Base-by-base conservation (phyloP, 176 grass and related monocot species). In the Luzula sylvatica region DNA sequence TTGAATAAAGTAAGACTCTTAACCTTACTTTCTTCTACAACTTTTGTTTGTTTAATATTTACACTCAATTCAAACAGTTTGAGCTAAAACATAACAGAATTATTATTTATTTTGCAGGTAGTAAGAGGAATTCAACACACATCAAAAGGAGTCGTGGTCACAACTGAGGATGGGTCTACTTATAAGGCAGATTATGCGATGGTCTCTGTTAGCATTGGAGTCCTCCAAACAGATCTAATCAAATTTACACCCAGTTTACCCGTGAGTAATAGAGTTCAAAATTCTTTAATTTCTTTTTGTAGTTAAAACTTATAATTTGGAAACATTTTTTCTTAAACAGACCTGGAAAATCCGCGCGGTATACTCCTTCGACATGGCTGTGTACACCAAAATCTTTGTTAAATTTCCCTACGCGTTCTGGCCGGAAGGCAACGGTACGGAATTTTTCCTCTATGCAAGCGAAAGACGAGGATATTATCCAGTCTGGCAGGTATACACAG, bases 301-400 rank as follows among this genome's bases (percentile, higher is more conserved):
- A 21, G 15, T 12, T 28, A 17, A 13, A 15, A 2, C 3, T 4
- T 24, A 11, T 29, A n/a, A n/a, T 53, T 15, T 20, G 3, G 15
- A 14, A 0, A 46, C 23, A 8, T 58, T 11, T 43, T 38, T 40
- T 1, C 20, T 42, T 15, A 24, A 23, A 13, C 26, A 80, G 80
- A 0, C 21, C n/a, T 69, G 71, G 72, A 90, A 90, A 58, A 70
- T 90, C 26, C 2, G 61, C 3, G 58, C 54, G 1, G 39, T 90
- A 3, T 80, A 90, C 42, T 49, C 72, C 11, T 90, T 88, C 13
- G 72, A 89, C 40, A 89, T 83, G 86, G 52, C 58, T 0, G 47
- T 89, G 1, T 83, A 89, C 56, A 89, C 86, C 52, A 89, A 83
- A 70, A 79, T 88, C 43, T 88, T 88, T 53, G 26, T 88, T 2